A percentile compares a stretch with the other conserved stretches of the same genome.
phyloP scores from a whole-genome alignment of 164 flowering plant genomes.

The Hamamelis virginiana region DNA sequence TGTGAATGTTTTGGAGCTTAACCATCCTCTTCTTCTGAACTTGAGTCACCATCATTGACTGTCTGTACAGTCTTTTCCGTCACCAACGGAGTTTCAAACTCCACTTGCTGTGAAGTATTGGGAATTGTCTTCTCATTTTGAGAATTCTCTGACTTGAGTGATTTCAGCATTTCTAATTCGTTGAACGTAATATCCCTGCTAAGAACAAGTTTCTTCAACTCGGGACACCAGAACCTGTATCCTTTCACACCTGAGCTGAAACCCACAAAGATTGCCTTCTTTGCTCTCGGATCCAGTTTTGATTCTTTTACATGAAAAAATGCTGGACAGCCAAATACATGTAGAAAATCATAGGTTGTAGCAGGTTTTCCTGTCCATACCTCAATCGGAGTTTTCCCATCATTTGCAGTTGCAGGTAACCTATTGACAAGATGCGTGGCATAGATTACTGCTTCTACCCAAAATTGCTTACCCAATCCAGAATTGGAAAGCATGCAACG shows the following conservation, averaged over 20 bases:
- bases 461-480: constrained; percentile 20
- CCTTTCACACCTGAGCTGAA: neutral
- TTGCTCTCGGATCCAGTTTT: constrained; percentile 12
- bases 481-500: constrained; percentile 20
- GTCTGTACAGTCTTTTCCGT: no score
- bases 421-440: constrained; percentile 8
- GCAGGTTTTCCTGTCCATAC: constrained; percentile 5
- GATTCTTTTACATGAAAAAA: neutral
- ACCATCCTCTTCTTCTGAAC: no score
- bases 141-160: no score
- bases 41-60: no score
- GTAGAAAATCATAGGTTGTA: constrained; percentile 2
- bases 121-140: no score
- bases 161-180: no score
- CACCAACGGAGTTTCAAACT: no score
- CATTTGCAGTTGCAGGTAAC: neutral
- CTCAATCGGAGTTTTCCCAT: constrained; percentile 9
- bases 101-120: no score
- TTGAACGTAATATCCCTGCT: no score
- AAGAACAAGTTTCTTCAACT: neutral
- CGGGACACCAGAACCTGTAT: neutral
- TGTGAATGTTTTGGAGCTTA: neutral
- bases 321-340: neutral
- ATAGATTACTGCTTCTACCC: constrained; percentile 11
- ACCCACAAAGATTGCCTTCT: constrained; percentile 10